Conservation (phyloP, 2,329 filamentous ascomycete species). For the Colletotrichum spinosum region DNA sequence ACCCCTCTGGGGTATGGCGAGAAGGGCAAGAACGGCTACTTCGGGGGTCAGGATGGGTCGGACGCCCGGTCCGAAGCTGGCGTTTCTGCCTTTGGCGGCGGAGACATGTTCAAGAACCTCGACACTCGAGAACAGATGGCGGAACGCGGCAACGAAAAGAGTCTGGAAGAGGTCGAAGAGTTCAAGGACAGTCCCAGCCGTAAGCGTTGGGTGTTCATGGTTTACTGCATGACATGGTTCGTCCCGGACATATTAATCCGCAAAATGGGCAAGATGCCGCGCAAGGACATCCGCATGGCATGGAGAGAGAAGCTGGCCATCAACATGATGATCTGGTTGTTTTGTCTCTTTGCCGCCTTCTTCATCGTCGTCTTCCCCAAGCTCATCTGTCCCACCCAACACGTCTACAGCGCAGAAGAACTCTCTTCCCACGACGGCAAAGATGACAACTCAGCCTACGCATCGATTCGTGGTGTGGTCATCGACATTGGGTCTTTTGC, state of each 20-base stretch:
- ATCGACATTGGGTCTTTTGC: slow-evolving; percentile 83
- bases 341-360: slow-evolving; percentile 82
- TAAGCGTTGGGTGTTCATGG: slow-evolving; percentile 90
- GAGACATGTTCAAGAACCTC: slow-evolving; percentile 98
- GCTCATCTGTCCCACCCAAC: slow-evolving; percentile 90
- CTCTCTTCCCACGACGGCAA: slow-evolving; percentile 81
- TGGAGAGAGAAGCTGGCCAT: slow-evolving; percentile 99
- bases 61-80: slow-evolving; percentile 93
- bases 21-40: slow-evolving; percentile 82
- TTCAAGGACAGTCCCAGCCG: slow-evolving; percentile 80
- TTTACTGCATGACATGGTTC: slow-evolving; percentile 87
- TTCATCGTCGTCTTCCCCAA: slow-evolving; percentile 90
- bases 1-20: slow-evolving; percentile 77
- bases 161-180: slow-evolving; percentile 91
- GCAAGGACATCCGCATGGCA: slow-evolving; percentile 90
- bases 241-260: slow-evolving; percentile 87
- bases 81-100: slow-evolving; percentile 87
- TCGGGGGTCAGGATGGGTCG: slow-evolving; percentile 77
- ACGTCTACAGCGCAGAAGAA: slow-evolving; percentile 86
- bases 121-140: slow-evolving; percentile 95
- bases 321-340: slow-evolving; percentile 96
- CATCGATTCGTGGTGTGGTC: slow-evolving; percentile 89
- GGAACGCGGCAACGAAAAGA: slow-evolving; percentile 92
- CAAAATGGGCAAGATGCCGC: slow-evolving; percentile 83
- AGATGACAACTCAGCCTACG: slow-evolving; percentile 71